Conservation (phyloP, 2,329 filamentous ascomycete species). For the Pyricularia grisea region DNA sequence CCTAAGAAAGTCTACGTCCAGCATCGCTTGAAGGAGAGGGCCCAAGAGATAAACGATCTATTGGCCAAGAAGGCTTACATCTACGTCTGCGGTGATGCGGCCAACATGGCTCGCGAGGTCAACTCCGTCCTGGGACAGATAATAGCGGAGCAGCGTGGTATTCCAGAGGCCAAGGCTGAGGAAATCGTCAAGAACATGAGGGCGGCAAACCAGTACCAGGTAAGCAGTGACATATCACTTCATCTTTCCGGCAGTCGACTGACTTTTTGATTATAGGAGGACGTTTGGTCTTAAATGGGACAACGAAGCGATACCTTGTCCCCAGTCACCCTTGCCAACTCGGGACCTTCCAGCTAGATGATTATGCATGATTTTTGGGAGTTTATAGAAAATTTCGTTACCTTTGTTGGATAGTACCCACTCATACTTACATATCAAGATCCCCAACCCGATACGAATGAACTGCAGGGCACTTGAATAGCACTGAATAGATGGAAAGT, state of each 20-base stretch:
- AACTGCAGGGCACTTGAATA: background rate
- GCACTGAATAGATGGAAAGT: background rate
- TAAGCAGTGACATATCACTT: conserved; percentile 21
- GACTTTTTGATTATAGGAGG: conserved; percentile 40
- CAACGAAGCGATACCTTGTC: background rate
- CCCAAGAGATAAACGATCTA: conserved; percentile 78
- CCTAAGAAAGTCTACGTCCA: conserved; percentile 94
- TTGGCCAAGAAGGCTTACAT: conserved; percentile 84
- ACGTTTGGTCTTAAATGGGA: conserved; percentile 54
- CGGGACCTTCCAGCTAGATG: background rate
- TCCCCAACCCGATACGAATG: background rate
- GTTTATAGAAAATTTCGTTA: background rate
- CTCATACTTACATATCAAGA: background rate
- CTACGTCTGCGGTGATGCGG: conserved; percentile 96
- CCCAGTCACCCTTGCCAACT: background rate
- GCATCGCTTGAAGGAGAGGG: conserved; percentile 76
- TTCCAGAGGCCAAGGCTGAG: conserved; percentile 81
- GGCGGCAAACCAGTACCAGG: conserved; percentile 91
- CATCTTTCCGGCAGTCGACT: background rate
- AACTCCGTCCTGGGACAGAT: conserved; percentile 82
- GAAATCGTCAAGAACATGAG: conserved; percentile 97
- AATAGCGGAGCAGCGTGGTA: conserved; percentile 71
- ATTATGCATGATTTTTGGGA: background rate
- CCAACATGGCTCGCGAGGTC: conserved; percentile 93
- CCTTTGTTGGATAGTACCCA: background rate